Evolutionary conservation across 2,329 filamentous ascomycete species (phyloP), one percentile per base, ranked within the genome.

Genomic region (Dactylellina haptotyla): DNA sequence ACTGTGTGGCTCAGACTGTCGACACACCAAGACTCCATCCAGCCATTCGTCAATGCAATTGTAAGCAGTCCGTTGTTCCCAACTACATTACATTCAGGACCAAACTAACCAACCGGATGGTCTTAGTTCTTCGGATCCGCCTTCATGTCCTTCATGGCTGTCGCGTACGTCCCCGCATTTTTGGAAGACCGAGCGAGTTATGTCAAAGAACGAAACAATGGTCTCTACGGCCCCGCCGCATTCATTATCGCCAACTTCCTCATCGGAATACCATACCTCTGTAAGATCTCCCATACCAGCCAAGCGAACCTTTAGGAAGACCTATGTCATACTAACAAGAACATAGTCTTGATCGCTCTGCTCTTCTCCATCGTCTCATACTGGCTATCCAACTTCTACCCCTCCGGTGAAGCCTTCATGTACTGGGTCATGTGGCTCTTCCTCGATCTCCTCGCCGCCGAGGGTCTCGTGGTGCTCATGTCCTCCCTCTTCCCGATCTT

Each of bases 371-470:
- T 88, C 20, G 85, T 95, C 62, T 86, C 87, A 4, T 95, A 95
- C 84, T 96, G 89, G 89, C 86, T 96, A 0, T 87, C 86, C 53
- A 90, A 91, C 81, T 93, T 95, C 82, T 86, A 85, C 1, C 86
- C 89, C 0, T 85, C 83, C 0, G 88, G 84, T 0, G 72, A 80
- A 0, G 88, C 88, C 1, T 96, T 96, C 82, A 90, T 91, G 81
- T 89, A 84, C 28, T 95, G 88, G 87, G 84, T 93, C 1, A 85
- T 94, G 82, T 96, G 91, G 90, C 84, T 96, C 2, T 95, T 94
- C 83, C 85, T 96, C 14, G 91, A 96, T 78, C 85, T 96, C 0
- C 81, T 96, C 1, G 91, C 92, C 0, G 92, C 91, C 18, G 92
- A 95, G 81, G 90, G 89, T 0, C 86, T 96, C 0, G 91, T 96